Evolutionary conservation across 257 asterid genomes (phyloP), one percentile per base, ranked within the genome.

Genomic region (Salvia miltiorrhiza): DNA sequence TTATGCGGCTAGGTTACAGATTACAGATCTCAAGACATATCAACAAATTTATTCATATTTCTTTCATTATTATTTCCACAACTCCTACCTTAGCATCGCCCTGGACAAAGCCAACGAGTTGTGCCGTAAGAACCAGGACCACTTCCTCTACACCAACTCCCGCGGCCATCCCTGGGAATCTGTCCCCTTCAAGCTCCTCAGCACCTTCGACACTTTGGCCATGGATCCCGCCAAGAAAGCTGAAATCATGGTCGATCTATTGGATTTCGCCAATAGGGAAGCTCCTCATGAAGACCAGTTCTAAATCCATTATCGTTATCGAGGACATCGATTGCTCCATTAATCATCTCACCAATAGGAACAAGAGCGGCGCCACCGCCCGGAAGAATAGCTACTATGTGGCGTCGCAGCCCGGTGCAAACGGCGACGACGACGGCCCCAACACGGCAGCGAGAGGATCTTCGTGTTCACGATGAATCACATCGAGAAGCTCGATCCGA

Each of bases 381-480:
- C 67, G 78, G 50, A 76, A 58, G 23, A 76, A 11, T 1, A 41
- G 39, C 30, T 45, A 72, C 26, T 80, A 70, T 0, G 40, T 68
- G 56, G 73, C 64, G 19, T 2, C 81, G 45, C 67, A 77, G 21
- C 64, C 83, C 3, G 68, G 52, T 3, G 49, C 23, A 35, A 56
- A 16, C 80, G 82, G 41, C 62, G 78, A 67, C 0, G 94, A 82
- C 6, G 87, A 78, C 0, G 83, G 79, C 9, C 80, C 67, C 4
- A 90, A 86, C 71, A 83, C 61, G 98, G 98, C 9, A 88, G 96
- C 54, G 98, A 93, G 76, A 79, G 95, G 80, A 90, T 93, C 37
- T 90, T 90, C 71, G 96, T 93, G 20, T 93, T 93, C 79, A 93
- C 98, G 0, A 90, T 97, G 0, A 93, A 93, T 23, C 98, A 93